A percentile compares a stretch with the other conserved stretches of the same genome.
Conservation (phyloP, 108 stramenopile species). For the Pseudonitzschia pungens region DNA sequence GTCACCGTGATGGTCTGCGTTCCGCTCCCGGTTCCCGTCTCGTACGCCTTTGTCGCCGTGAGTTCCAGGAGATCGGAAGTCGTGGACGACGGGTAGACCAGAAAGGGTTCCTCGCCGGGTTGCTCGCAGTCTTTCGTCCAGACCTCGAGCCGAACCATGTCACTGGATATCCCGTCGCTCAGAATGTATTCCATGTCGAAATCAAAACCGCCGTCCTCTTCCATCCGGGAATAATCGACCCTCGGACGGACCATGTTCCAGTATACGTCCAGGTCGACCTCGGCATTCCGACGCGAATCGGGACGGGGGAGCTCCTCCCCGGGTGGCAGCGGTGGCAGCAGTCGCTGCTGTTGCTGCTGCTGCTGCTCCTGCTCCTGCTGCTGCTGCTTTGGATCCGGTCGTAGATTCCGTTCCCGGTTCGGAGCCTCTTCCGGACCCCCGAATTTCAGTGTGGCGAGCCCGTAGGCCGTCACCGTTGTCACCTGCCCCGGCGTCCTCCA, state of each 20-base stretch:
- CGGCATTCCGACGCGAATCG: no score
- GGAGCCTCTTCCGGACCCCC: neutral
- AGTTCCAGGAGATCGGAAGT: neutral
- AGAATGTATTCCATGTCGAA: slow-evolving; percentile 1
- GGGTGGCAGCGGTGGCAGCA: neutral
- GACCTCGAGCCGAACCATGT: slow-evolving; percentile 3
- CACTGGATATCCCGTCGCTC: slow-evolving; percentile 8
- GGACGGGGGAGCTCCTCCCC: neutral
- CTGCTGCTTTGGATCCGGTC: neutral
- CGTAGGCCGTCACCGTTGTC: neutral
- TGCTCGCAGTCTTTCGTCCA: slow-evolving; percentile 1
- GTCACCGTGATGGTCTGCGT: neutral
- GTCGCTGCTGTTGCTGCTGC: neutral
- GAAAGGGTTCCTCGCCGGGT: neutral
- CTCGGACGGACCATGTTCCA: slow-evolving; percentile 9
- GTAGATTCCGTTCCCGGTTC: neutral
- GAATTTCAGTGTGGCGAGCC: neutral
- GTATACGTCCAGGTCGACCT: neutral
- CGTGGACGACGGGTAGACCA: neutral
- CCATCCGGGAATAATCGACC: neutral
- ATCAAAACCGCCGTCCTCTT: neutral
- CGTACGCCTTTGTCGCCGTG: neutral
- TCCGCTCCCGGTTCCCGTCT: neutral
- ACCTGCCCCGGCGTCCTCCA: neutral
- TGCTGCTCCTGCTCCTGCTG: neutral